Percentiles rank a stretch among this genome's conserved stretches.
Conservation (phyloP, 306 rosid species). For the Cucurbita pepo region DNA sequence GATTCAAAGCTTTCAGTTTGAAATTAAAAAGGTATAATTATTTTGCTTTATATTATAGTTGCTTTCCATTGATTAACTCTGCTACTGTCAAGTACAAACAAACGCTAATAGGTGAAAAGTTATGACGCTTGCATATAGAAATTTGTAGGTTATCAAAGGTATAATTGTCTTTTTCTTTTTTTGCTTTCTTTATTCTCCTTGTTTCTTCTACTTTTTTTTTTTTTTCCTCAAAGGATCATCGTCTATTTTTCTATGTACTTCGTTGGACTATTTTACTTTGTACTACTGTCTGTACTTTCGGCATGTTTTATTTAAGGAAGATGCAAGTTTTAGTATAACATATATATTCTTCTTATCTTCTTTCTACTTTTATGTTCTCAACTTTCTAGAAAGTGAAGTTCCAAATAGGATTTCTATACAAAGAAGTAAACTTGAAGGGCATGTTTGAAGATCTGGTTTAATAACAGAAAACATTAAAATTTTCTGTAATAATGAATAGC, state of each 20-base stretch:
- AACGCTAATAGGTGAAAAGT: not conserved
- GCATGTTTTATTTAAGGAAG: not conserved
- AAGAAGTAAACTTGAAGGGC: not conserved
- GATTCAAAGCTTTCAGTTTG: constrained; percentile 78
- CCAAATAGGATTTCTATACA: not conserved
- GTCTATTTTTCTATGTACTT: not conserved
- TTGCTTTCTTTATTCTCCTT: not conserved
- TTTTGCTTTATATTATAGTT: not conserved
- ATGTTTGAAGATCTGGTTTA: not conserved
- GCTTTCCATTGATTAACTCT: not conserved
- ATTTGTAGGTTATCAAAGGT: not conserved
- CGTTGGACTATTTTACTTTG: not conserved
- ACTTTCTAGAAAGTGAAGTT: not conserved
- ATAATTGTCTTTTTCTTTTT: not conserved
- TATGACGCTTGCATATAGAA: not conserved
- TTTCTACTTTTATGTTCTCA: not conserved
- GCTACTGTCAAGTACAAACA: not conserved
- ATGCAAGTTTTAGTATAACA: not conserved
- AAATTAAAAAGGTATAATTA: constrained; percentile 61
- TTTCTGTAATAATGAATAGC: not conserved
- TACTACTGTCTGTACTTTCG: not conserved
- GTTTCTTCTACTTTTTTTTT: not conserved
- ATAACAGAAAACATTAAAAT: not conserved
- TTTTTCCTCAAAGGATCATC: not conserved
- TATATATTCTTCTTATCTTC: not conserved